Evolutionary conservation across 2,329 filamentous ascomycete species (phyloP), one percentile per base, ranked within the genome.

Genomic region (Allantophomopsis lycopodina): DNA sequence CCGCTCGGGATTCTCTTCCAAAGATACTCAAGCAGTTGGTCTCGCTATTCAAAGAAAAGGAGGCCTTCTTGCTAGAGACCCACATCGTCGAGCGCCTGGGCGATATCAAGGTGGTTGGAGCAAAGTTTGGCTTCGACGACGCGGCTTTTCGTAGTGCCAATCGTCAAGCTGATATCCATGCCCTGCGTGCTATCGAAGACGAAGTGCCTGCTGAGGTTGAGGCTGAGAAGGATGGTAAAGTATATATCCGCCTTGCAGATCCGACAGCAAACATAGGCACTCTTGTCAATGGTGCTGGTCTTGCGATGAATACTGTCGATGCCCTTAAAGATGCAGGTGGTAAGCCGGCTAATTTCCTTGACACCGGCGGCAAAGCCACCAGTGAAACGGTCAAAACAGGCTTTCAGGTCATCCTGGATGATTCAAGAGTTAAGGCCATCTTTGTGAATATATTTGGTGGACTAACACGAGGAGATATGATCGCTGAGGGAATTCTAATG

Each of bases 291-390:
- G 86, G 87, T 34, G 87, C 88, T 0, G 87, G 87, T 0, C 70
- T 94, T 1, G 86, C 86, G 0, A 91, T 94, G 83, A 91, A 91
- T 55, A 94, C 86, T 0, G 77, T 88, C 43, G 87, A 94, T 55
- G 81, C 83, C 0, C 72, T 94, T 2, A 66, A 71, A 2, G 62
- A 75, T 11, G 72, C 75, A 40, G 79, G 79, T 7, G 83, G 83
- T 2, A 60, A 66, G 28, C 79, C 79, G 17, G 76, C 84, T 10
- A 94, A 94, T 51, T 94, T 94, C 56, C 68, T 94, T 40, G 87
- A 94, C 56, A 93, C 84, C 0, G 87, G 88, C 20, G 87, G 87
- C 30, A 91, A 93, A 57, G 87, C 87, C 0, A 94, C 86, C 0
- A 73, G 74, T 21, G 76, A 81, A 46, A 94, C 86, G 0, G 85